Evolutionary conservation across 257 asterid genomes (phyloP), one percentile per base, ranked within the genome.

Genomic region (Scutellaria galericulata): DNA sequence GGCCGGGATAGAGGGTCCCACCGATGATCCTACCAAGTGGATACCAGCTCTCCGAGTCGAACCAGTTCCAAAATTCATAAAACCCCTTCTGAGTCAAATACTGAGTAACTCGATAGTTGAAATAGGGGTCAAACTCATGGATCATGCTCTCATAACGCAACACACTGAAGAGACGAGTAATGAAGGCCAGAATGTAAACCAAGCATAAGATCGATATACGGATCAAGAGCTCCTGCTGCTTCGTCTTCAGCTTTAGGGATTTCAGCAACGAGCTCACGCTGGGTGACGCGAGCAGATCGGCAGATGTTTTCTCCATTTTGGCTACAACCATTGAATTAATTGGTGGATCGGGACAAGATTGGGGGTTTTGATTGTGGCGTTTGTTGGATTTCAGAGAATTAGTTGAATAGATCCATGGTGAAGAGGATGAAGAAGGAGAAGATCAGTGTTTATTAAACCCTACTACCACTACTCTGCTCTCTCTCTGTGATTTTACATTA

Each of bases 71-170:
- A 71, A 94, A 94, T 76, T 92, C 98, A 45, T 95, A 88, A 72
- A 90, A 92, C 2, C 97, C 98, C 27, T 92, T 88, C 73, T 77
- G 76, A 39, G 96, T 92, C 88, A 95, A 45, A 67, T 52, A 95
- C 76, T 90, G 93, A 8, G 99, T 95, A 20, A 93, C 95, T 41
- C 99, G 89, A 81, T 95, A 95, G 77, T 95, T 95, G 88, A 95
- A 95, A 78, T 95, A 95, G 2, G 99, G 99, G 84, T 94, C 99
- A 71, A 94, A 94, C 90, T 94, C 99, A 79, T 94, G 99, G 93
- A 94, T 95, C 99, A 95, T 95, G 68, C 98, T 91, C 91, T 95
- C 99, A 70, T 95, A 95, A 47, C 99, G 89, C 78, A 95, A 63
- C 56, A 95, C 97, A 71, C 99, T 95, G 86, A 95, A 95, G 47